Evolutionary conservation across 768 basidiomycete species (phyloP), one percentile per base, ranked within the genome.

Genomic region (Lentinula lateritia): DNA sequence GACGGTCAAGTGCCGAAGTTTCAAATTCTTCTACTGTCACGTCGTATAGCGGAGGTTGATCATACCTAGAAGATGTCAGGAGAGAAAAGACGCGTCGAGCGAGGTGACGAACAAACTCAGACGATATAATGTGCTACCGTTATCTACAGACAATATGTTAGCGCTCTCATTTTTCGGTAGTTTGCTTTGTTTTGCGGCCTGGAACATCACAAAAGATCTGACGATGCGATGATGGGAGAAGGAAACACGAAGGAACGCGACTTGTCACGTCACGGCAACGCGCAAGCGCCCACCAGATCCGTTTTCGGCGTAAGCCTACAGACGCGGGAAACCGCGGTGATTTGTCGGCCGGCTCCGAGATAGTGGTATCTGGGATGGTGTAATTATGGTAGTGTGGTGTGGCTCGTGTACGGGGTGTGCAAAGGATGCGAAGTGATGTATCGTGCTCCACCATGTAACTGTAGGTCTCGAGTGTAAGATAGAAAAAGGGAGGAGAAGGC

Each of bases 11-110:
- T 0, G 97, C 97, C 70, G 83, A 92, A 2, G 82, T 87, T 71
- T 99, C 97, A 66, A 99, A 99, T 64, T 98, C 92, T 71, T 98
- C 97, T 16, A 98, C 78, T 1, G 94, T 94, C 18, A 98, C 88
- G 68, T 98, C 94, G 60, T 87, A 88, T 15, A 82, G 72, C 18
- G 97, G 97, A 20, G 95, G 92, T 16, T 70, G 75, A 66, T 95
- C 89, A 69, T 99, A 98, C 73, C 95, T 97, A 58, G n/a, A 41
- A 5, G 7, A 13, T 9, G 15, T 56, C 13, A 56, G 38, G 28
- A 34, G 10, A 43, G 20, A 6, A 41, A 23, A 15, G 15, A 56
- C 41, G 55, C 39, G 41, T 56, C 23, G 15, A 41, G 23, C 8
- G 12, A 38, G 41, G 23, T 46, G 45, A 75, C 81, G 62, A 68